phyloP scores from a whole-genome alignment of 306 rosid species.

The Inga oerstediana region DNA sequence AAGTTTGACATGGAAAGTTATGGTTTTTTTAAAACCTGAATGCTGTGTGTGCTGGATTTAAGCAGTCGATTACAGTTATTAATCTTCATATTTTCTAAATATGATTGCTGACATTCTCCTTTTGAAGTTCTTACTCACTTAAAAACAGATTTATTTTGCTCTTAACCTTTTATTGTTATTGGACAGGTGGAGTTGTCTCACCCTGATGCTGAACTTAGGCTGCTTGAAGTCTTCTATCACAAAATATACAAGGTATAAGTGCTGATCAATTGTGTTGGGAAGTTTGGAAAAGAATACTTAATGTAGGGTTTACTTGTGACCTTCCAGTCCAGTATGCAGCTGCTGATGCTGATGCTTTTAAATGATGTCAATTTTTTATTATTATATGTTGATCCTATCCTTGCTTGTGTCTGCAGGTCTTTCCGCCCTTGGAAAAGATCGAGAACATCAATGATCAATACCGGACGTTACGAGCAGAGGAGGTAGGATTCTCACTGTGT shows the following conservation, averaged over 20 bases:
- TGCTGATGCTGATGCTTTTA: conserved; percentile 6
- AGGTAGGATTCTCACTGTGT: conserved; percentile 50
- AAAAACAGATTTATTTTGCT: not conserved
- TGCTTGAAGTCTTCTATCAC: conserved; percentile 95
- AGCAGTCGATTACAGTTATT: conserved; percentile 16
- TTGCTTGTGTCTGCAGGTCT: conserved; percentile 60
- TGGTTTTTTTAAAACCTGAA: not conserved
- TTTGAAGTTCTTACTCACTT: conserved; percentile 2
- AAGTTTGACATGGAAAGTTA: not conserved
- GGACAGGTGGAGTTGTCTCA: conserved; percentile 81
- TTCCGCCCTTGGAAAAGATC: conserved; percentile 81
- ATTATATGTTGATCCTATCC: conserved; percentile 18
- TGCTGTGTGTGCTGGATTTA: conserved; percentile 12
- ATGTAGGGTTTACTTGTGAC: not conserved
- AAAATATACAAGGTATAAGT: conserved; percentile 81
- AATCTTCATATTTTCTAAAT: not conserved
- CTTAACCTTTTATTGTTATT: conserved; percentile 28
- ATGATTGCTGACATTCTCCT: not conserved
- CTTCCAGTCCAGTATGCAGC: conserved; percentile 14
- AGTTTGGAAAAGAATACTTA: not conserved
- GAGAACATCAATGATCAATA: conserved; percentile 89
- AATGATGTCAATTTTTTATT: not conserved
- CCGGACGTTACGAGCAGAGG: conserved; percentile 95
- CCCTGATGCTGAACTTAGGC: conserved; percentile 80
- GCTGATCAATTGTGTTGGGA: not conserved